These are phyloP conservation scores for Aspergillus phoenicis DNA, from an alignment of 2,329 filamentous ascomycete species.

Conservation along the genomic window DNA sequence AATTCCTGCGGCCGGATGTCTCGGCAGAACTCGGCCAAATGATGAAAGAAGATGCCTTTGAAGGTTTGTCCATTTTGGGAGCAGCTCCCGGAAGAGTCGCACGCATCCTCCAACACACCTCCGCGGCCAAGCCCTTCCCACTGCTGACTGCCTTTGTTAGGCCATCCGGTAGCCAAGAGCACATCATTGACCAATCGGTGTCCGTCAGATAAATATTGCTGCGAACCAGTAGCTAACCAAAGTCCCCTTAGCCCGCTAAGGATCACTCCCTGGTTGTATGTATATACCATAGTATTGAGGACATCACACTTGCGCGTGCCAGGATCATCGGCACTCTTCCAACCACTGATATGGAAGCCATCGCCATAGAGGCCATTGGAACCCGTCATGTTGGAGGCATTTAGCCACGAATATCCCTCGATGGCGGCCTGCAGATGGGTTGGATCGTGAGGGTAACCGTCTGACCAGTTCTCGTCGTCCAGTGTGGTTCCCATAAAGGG, in stretches of 20 bases:
- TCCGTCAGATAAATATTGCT: conserved; percentile 73
- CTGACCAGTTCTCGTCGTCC: conserved; percentile 29
- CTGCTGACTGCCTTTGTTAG: conserved; percentile 41
- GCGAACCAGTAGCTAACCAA: conserved; percentile 75
- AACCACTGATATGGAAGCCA: conserved; percentile 81
- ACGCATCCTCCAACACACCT: conserved; percentile 81
- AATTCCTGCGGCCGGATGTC: conserved; percentile 57
- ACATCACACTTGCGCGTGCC: conserved; percentile 75
- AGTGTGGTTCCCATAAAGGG: conserved; percentile 57
- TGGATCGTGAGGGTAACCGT: conserved; percentile 55
- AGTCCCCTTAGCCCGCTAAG: conserved; percentile 79
- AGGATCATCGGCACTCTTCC: conserved; percentile 56
- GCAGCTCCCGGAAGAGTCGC: conserved; percentile 73
- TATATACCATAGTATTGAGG: conserved; percentile 87
- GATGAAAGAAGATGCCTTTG: conserved; percentile 94
- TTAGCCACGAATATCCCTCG: conserved; percentile 79
- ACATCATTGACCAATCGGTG: conserved; percentile 75
- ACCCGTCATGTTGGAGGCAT: conserved; percentile 78
- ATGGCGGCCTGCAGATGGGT: conserved; percentile 73
- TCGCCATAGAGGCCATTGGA: conserved; percentile 74
- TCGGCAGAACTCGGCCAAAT: conserved; percentile 76
- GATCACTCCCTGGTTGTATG: conserved; percentile 92
- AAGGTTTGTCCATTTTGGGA: conserved; percentile 86
- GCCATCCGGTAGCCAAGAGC: conserved; percentile 78
- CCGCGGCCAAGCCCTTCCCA: conserved; percentile 78